Percentiles rank a stretch among this genome's conserved stretches.
Conservation (phyloP, 2,329 filamentous ascomycete species). For the Alternaria sp. region DNA sequence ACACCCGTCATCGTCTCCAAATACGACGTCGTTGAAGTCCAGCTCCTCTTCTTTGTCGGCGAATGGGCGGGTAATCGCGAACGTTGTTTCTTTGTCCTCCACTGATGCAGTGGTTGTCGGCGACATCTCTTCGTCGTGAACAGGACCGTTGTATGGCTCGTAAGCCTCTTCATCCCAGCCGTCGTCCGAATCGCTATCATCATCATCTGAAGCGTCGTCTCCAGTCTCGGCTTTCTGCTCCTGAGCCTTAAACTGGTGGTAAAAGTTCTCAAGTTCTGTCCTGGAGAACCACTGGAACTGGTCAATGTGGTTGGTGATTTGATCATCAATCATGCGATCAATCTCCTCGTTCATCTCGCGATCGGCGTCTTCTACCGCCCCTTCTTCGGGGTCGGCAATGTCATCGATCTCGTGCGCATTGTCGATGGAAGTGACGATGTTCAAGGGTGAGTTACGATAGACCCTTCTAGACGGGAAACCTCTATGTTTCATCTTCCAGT, state of each 20-base stretch:
- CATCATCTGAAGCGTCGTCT: neutral
- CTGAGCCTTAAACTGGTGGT: neutral
- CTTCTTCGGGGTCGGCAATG: neutral
- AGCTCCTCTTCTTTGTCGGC: neutral
- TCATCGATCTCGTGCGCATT: conserved; percentile 1
- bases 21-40: conserved; percentile 12
- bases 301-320: neutral
- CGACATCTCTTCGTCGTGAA: neutral
- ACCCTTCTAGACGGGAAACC: neutral
- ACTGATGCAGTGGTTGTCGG: neutral
- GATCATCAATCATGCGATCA: neutral
- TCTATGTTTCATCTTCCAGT: neutral
- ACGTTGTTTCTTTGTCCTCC: neutral
- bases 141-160: neutral
- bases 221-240: neutral
- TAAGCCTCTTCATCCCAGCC: neutral
- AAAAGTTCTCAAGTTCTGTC: neutral
- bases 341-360: neutral
- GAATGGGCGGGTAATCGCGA: neutral
- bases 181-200: neutral
- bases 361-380: neutral
- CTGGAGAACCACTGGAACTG: neutral
- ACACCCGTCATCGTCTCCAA: neutral
- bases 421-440: neutral
- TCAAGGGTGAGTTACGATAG: conserved; percentile 2